These are phyloP conservation scores for Monilinia vaccinii-corymbosi DNA, from an alignment of 2,329 filamentous ascomycete species.

Conservation along the genomic window DNA sequence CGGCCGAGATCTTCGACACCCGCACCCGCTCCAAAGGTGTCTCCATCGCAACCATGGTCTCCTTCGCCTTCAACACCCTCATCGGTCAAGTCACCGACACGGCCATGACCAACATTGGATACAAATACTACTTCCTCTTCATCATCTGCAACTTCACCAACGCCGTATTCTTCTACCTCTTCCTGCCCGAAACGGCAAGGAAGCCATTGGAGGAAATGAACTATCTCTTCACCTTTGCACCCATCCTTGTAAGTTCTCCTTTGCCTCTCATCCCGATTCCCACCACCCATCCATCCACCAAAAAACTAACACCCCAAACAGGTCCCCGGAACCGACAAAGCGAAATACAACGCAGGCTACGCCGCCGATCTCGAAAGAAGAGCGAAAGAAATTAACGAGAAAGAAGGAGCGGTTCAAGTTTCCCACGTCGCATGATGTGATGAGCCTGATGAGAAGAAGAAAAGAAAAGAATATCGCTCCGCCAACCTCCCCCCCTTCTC, in stretches of 20 bases:
- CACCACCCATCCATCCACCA: background rate
- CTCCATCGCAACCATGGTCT: constrained; percentile 62
- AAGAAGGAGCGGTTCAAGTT: constrained; percentile 26
- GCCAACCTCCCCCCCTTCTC: too few relatives aligned
- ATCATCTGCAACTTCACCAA: constrained; percentile 60
- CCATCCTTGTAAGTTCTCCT: constrained; percentile 38
- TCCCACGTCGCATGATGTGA: background rate
- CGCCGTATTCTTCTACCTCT: constrained; percentile 56
- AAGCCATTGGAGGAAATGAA: constrained; percentile 48
- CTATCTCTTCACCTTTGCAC: constrained; percentile 37
- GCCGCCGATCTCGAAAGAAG: constrained; percentile 49
- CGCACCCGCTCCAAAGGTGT: constrained; percentile 67
- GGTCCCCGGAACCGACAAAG: constrained; percentile 45
- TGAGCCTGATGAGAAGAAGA: background rate
- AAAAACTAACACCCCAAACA: background rate
- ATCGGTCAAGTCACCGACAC: constrained; percentile 61
- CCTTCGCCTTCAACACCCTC: constrained; percentile 69
- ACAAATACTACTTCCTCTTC: constrained; percentile 47
- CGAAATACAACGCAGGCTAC: constrained; percentile 38
- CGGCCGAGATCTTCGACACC: constrained; percentile 66
- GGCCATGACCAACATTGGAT: constrained; percentile 38
- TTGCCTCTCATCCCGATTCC: background rate
- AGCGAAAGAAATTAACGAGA: constrained; percentile 47
- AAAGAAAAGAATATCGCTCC: too few relatives aligned
- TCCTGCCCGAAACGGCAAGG: constrained; percentile 57